Evolutionary conservation across 78 protist species (phyloP).

Genomic region (Dictyostelium brefeldianum): DNA sequence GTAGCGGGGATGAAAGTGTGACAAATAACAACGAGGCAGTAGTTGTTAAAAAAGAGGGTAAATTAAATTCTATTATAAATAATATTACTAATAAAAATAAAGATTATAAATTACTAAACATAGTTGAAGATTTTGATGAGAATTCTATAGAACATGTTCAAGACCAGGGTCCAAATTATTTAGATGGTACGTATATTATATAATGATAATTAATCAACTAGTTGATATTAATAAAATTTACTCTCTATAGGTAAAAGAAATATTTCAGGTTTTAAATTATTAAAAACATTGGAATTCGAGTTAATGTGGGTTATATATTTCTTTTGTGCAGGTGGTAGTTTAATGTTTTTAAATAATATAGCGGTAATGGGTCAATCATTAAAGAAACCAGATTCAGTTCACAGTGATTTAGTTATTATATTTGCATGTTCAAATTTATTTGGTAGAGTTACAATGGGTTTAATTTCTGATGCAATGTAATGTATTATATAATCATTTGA

Average conservation of each 20-base stretch:
- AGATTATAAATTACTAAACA: constrained; percentile 17
- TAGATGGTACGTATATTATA: no score
- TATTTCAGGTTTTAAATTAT: constrained; percentile 51
- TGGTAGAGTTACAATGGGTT: constrained; percentile 50
- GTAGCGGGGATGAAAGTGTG: background rate
- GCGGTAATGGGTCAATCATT: constrained; percentile 24
- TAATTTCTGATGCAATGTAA: constrained; percentile 50
- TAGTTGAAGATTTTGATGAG: constrained; percentile 24
- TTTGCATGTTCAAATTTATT: constrained; percentile 27
- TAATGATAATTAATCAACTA: no score
- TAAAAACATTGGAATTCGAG: constrained; percentile 33
- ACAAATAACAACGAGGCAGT: background rate
- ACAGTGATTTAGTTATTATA: constrained; percentile 56
- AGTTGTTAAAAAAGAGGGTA: constrained; percentile 12
- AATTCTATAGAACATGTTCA: background rate
- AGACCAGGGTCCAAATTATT: constrained; percentile 1
- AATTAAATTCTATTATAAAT: constrained; percentile 11
- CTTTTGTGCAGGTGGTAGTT: constrained; percentile 64
- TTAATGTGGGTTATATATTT: constrained; percentile 24
- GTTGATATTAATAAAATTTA: no score
- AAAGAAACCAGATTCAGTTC: background rate
- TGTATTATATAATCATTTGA: background rate
- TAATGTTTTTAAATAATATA: constrained; percentile 74
- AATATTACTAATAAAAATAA: constrained; percentile 10
- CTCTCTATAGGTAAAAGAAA: constrained; percentile 71